phyloP scores from a whole-genome alignment of 116 monocot species.

The Phalaenopsis hybrid region DNA sequence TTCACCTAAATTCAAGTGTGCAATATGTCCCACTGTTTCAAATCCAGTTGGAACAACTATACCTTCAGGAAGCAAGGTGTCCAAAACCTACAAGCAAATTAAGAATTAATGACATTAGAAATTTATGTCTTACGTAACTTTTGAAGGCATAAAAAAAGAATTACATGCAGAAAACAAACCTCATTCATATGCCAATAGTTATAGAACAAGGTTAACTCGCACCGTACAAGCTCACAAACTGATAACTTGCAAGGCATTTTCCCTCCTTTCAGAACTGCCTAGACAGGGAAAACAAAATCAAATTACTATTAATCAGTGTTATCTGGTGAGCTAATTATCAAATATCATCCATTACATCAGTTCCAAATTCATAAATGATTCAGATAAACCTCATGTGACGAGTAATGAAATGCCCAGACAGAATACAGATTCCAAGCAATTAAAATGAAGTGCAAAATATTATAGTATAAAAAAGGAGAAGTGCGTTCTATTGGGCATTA shows the following conservation, averaged over 20 bases:
- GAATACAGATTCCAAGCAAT: not conserved
- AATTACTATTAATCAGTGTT: not conserved
- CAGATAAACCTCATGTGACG: not conserved
- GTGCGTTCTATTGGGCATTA: constrained; percentile 26
- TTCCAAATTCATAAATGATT: not conserved
- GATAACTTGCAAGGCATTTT: constrained; percentile 9
- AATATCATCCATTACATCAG: not conserved
- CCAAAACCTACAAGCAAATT: constrained; percentile 41
- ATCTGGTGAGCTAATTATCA: not conserved
- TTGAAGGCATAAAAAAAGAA: not conserved
- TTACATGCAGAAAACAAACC: constrained; percentile 23
- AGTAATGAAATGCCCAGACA: not conserved
- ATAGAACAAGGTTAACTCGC: constrained; percentile 73
- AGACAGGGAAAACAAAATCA: constrained; percentile 16
- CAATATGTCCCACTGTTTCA: constrained; percentile 93
- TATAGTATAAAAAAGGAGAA: not conserved
- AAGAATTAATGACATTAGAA: not conserved
- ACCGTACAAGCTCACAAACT: constrained; percentile 57
- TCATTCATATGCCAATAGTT: constrained; percentile 88
- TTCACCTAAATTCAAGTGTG: constrained; percentile 81
- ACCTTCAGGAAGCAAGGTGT: constrained; percentile 65
- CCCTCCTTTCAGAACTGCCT: constrained; percentile 39
- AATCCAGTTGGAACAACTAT: constrained; percentile 68
- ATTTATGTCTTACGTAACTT: too few relatives aligned
- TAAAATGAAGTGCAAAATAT: not conserved